Conservation (phyloP, 148 eudicot genomes). For the Rhododendron ovatum region DNA sequence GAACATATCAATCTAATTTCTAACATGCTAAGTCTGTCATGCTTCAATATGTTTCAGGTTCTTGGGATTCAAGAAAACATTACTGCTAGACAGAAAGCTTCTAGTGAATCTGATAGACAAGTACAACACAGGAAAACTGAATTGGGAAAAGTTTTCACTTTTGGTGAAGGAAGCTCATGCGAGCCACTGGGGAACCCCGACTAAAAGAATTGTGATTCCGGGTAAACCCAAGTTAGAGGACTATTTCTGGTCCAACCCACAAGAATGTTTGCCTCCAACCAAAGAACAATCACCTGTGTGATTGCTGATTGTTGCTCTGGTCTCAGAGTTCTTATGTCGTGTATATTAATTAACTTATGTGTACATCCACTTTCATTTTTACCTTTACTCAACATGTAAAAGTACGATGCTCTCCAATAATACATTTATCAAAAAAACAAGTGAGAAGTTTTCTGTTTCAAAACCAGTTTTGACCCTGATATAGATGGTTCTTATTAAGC, state of each 20-base stretch:
- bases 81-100: conserved; percentile 60
- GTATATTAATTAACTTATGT: not conserved
- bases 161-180: conserved; percentile 75
- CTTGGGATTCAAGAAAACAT: conserved; percentile 92
- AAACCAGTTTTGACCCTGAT: not conserved
- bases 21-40: not conserved
- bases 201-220: conserved; percentile 62
- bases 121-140: conserved; percentile 52
- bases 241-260: conserved; percentile 85
- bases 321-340: not conserved
- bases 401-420: not conserved
- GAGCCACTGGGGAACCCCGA: conserved; percentile 72
- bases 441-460: not conserved
- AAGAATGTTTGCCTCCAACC: conserved; percentile 60
- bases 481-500: not conserved
- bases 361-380: not conserved
- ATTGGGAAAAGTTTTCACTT: conserved; percentile 86
- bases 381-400: not conserved
- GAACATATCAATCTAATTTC: not conserved
- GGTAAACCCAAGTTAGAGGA: conserved; percentile 94
- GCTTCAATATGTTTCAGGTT: conserved; percentile 39
- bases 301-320: not conserved
- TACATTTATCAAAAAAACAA: not conserved
- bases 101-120: conserved; percentile 83
- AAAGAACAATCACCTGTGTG: not conserved